Conservation (phyloP, 176 grass and related monocot species). For the Pontederia paniculata region DNA sequence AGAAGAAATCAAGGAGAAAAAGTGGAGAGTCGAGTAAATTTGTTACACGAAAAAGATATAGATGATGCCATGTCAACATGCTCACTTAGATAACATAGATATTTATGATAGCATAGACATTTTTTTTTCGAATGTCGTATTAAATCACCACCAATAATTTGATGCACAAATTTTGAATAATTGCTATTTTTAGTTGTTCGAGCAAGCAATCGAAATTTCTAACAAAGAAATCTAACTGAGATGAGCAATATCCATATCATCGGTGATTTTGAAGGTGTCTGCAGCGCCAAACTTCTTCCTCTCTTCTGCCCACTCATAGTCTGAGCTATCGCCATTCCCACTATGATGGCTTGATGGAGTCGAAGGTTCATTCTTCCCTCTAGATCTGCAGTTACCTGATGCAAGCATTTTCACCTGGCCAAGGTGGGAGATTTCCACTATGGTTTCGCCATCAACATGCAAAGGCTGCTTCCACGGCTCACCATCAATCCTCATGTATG, state of each 20-base stretch:
- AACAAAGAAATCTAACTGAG: too few relatives aligned
- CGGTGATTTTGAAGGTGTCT: not conserved
- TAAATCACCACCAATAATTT: too few relatives aligned
- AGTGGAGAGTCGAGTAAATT: too few relatives aligned
- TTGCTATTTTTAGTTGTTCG: too few relatives aligned
- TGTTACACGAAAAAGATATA: too few relatives aligned
- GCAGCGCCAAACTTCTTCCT: constrained; percentile 7
- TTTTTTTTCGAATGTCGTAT: too few relatives aligned
- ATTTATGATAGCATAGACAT: too few relatives aligned
- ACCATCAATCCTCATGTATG: constrained; percentile 1
- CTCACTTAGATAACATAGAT: too few relatives aligned
- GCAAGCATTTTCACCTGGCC: not conserved
- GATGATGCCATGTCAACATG: too few relatives aligned
- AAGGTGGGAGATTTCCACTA: not conserved
- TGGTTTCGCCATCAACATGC: not conserved
- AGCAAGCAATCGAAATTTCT: too few relatives aligned
- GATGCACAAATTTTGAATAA: too few relatives aligned
- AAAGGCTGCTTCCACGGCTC: constrained; percentile 4
- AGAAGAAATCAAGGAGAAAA: too few relatives aligned
- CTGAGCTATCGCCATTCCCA: not conserved
- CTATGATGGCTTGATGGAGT: not conserved
- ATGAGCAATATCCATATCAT: not conserved
- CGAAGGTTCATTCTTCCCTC: not conserved
- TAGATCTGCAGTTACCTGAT: not conserved
- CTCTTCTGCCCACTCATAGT: not conserved